Evolutionary conservation across 78 protist genomes (phyloP).

Genomic region (Dictyostelium capitatum): DNA sequence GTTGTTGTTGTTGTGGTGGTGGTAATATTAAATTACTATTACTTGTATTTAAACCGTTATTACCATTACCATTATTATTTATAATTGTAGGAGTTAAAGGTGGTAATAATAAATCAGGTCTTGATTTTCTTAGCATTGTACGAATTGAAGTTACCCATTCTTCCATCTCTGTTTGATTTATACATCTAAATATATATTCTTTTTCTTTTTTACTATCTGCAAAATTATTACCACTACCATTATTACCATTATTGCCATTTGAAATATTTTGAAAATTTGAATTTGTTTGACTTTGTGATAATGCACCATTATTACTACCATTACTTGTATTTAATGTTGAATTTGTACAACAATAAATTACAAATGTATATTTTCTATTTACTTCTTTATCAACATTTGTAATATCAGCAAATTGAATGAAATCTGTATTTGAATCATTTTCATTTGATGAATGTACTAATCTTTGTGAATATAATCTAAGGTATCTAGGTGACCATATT

Average conservation of each 20-base stretch:
- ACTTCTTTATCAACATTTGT: conserved; percentile 58
- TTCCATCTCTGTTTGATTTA: conserved; percentile 61
- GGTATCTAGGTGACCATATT: conserved; percentile 63
- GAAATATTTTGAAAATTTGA: conserved; percentile 11
- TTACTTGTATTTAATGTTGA: not conserved
- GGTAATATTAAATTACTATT: conserved; percentile 1
- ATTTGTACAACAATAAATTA: not conserved
- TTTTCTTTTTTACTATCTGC: conserved; percentile 15
- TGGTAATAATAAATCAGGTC: conserved; percentile 73
- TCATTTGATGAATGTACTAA: conserved; percentile 52
- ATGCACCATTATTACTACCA: not conserved
- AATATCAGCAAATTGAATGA: conserved; percentile 67
- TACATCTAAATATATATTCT: conserved; percentile 69
- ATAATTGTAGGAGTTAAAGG: conserved; percentile 67
- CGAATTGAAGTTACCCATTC: conserved; percentile 64
- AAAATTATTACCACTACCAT: too few relatives aligned
- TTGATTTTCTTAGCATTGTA: conserved; percentile 52
- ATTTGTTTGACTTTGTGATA: conserved; percentile 2
- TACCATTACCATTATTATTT: not conserved
- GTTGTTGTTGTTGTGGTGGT: not conserved
- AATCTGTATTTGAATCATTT: conserved; percentile 45
- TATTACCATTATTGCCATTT: not conserved
- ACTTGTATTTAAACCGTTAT: not conserved
- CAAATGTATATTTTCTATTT: conserved; percentile 42
- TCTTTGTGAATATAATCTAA: conserved; percentile 57